Conservation (phyloP, 331 rosid species). For the Stylosanthes scabra region DNA sequence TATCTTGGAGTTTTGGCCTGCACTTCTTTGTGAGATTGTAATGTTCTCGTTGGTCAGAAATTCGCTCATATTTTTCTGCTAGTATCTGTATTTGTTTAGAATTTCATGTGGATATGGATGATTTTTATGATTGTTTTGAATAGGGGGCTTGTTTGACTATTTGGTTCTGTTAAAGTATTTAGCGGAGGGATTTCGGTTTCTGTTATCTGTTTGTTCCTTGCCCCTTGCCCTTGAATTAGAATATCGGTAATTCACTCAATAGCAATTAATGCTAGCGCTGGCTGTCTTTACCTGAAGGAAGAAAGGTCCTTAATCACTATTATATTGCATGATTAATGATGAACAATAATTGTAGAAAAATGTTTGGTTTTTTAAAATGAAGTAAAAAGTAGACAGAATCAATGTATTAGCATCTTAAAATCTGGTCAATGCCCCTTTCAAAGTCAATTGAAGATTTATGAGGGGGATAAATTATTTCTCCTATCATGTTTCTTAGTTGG, state of each 20-base stretch:
- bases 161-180: neutral
- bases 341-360: too few relatives aligned
- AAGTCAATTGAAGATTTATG: too few relatives aligned
- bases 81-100: constrained; percentile 8
- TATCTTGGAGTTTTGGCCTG: neutral
- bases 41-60: constrained; percentile 8
- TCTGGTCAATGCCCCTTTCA: too few relatives aligned
- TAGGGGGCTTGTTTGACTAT: constrained; percentile 36
- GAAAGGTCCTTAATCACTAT: too few relatives aligned
- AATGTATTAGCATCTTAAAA: too few relatives aligned
- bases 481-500: neutral
- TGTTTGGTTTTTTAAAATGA: too few relatives aligned
- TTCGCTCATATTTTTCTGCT: neutral
- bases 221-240: neutral
- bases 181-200: constrained; percentile 21
- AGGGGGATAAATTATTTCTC: too few relatives aligned
- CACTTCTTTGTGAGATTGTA: constrained; percentile 17
- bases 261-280: too few relatives aligned
- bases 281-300: too few relatives aligned
- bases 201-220: neutral
- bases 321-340: too few relatives aligned
- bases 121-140: constrained; percentile 24
- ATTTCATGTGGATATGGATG: constrained; percentile 9
- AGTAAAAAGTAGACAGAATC: too few relatives aligned
- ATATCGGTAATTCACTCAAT: neutral